Evolutionary conservation across 2,329 filamentous ascomycete genomes (phyloP).

Genomic region (Pseudogymnoascus sp.): DNA sequence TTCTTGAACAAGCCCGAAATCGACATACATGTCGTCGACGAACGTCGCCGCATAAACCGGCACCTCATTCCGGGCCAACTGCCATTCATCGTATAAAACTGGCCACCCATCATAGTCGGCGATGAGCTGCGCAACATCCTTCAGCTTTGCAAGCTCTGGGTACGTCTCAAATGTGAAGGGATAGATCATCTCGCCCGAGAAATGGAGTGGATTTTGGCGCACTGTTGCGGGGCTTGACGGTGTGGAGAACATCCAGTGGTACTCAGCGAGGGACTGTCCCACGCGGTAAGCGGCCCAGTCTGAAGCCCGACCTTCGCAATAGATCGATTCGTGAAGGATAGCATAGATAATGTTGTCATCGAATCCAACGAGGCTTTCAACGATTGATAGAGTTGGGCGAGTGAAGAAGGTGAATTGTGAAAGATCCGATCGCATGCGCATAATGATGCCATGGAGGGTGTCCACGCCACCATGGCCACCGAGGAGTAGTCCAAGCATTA

Average conservation of each 20-base stretch:
- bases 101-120: conserved; percentile 67
- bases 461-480: conserved; percentile 76
- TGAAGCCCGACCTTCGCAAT: conserved; percentile 63
- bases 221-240: conserved; percentile 30
- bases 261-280: conserved; percentile 42
- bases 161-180: conserved; percentile 79
- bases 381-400: conserved; percentile 57
- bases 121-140: conserved; percentile 62
- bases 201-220: conserved; percentile 55
- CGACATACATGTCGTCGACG: conserved; percentile 88
- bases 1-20: conserved; percentile 64
- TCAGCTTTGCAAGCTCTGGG: conserved; percentile 64
- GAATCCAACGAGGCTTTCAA: conserved; percentile 64
- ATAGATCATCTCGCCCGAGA: conserved; percentile 91
- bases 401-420: conserved; percentile 71
- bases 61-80: conserved; percentile 69
- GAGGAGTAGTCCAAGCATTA: conserved; percentile 71
- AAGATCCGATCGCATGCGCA: conserved; percentile 66
- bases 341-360: conserved; percentile 79
- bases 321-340: conserved; percentile 80
- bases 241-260: conserved; percentile 39
- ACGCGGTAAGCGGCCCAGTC: conserved; percentile 70
- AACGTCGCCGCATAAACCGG: conserved; percentile 82
- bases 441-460: conserved; percentile 63
- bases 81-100: conserved; percentile 65